Evolutionary conservation across 176 grass and related monocot species (phyloP), one percentile per base, ranked within the genome.

Genomic region (Canna indica): DNA sequence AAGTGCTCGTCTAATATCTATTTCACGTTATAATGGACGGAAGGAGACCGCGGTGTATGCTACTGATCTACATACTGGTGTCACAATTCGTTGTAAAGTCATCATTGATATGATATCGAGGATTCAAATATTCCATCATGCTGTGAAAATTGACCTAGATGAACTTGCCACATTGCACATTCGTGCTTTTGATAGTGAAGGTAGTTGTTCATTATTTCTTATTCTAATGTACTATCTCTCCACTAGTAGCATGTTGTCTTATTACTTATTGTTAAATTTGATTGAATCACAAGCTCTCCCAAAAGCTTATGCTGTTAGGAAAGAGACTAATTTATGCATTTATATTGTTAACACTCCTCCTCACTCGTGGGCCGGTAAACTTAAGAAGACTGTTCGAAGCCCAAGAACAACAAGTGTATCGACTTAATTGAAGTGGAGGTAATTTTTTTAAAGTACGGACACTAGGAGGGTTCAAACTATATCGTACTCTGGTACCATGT

Each of bases 31-130:
- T 75, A 77, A 5, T 1, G 93, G 93, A 6, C 61, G 88, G n/a
- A 96, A 79, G 78, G 93, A 96, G 80, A 96, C 93, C 56, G 88
- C 88, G 85, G 81, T 96, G 67, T 91, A 96, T 60, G 93, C 93
- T 59, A 91, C 88, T 42, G 93, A 96, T 77, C 67, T 87, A 54
- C 82, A 84, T 50, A 96, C 76, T 75, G 88, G 88, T 56, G 77
- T 77, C 33, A 89, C 84, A 1, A 96, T 96, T 74, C 93, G 87
- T 41, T 96, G 93, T 70, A 96, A 91, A 66, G 93, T 96, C 59
- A 84, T 88, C 8, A 74, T 96, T 64, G 88, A 96, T 81, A 87
- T 74, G 52, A 91, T 96, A 39, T 89, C 88, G 16, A 80, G 93
- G 73, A 85, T 91, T 79, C 85, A 87, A 65, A 91, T 96, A 79